Evolutionary conservation across 1,284 basidiomycete species (phyloP), one percentile per base, ranked within the genome.

Genomic region (Puccinia hordei): DNA sequence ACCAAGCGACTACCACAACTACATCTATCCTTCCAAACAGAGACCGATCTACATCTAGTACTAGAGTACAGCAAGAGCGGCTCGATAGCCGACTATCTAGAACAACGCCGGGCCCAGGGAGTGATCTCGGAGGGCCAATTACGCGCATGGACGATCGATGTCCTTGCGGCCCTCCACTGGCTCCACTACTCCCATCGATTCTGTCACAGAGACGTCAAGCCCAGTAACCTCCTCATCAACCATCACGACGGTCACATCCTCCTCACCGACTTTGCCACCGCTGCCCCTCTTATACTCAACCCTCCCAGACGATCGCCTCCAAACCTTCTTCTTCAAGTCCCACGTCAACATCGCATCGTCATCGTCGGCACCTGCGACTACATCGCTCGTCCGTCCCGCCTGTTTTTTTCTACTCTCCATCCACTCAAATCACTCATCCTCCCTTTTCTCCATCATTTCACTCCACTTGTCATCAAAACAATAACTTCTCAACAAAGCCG

Each of bases 231-330:
- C 82, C 91, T 97, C 1, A 86, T 98, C 15, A 90, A 80, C 88
- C 1, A 87, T 87, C 41, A 87, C 84, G 33, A 63, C 22, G 81
- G 88, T 88, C 91, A 89, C 83, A 85, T 95, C 24, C 89, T 90
- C 44, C 87, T 97, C 1, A 93, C 95, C 49, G 94, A 97, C 86
- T 97, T 96, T 86, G 94, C 94, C 10, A 93, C 93, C 12, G 92
- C 92, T 0, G 92, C 93, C 0, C 91, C 91, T 0, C 85, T 93
- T 1, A 4, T 46, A 0, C 35, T 15, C 41, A 41, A 41, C 17
- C n/a, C n/a, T n/a, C n/a, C n/a, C n/a, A n/a, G n/a, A n/a, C n/a
- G n/a, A n/a, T n/a, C n/a, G n/a, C 8, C 49, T 33, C 49, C 51
- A 19, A 15, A 22, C 46, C 9, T 13, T 24, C 33, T 30, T 5